phyloP scores from a whole-genome alignment of 495 filamentous ascomycete species.

The Clohesyomyces aquaticus region DNA sequence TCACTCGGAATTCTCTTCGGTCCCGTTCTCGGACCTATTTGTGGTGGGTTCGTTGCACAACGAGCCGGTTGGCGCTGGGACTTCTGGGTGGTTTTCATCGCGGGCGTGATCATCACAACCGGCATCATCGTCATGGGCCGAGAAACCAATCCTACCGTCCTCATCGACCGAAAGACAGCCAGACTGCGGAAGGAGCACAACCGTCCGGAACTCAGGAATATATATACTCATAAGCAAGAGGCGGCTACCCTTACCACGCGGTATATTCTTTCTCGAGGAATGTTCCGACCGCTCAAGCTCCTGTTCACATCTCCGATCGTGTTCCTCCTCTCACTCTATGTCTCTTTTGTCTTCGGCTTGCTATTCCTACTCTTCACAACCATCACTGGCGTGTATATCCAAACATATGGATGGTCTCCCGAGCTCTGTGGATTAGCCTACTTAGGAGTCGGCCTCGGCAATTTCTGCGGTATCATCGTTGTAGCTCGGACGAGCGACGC shows the following conservation, averaged over 20 bases:
- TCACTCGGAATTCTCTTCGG: conserved; percentile 35
- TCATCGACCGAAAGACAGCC: conserved; percentile 40
- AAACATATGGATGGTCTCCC: conserved; percentile 34
- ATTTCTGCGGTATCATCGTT: conserved; percentile 31
- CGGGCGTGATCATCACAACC: conserved; percentile 17
- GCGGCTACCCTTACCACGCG: conserved; percentile 1
- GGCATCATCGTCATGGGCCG: conserved; percentile 40
- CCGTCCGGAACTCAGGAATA: conserved; percentile 27
- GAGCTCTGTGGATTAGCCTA: conserved; percentile 35
- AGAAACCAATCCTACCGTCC: conserved; percentile 42
- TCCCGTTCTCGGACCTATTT: conserved; percentile 56
- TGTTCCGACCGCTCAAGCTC: conserved; percentile 38
- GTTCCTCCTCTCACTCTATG: conserved; percentile 35
- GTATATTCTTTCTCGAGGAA: conserved; percentile 18
- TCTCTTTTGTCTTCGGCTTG: conserved; percentile 38
- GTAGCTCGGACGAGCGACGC: conserved; percentile 29
- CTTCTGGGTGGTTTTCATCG: conserved; percentile 60
- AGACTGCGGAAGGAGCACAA: conserved; percentile 36
- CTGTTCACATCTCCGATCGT: conserved; percentile 39
- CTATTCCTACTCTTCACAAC: conserved; percentile 41
- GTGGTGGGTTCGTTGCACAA: conserved; percentile 59
- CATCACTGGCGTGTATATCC: conserved; percentile 36
- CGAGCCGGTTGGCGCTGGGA: conserved; percentile 68
- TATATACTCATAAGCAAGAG: conserved; percentile 14
- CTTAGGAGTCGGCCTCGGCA: conserved; percentile 35